Evolutionary conservation across 805 yeast species (phyloP), one percentile per base, ranked within the genome.

Genomic region (Metschnikowia picachoensis): DNA sequence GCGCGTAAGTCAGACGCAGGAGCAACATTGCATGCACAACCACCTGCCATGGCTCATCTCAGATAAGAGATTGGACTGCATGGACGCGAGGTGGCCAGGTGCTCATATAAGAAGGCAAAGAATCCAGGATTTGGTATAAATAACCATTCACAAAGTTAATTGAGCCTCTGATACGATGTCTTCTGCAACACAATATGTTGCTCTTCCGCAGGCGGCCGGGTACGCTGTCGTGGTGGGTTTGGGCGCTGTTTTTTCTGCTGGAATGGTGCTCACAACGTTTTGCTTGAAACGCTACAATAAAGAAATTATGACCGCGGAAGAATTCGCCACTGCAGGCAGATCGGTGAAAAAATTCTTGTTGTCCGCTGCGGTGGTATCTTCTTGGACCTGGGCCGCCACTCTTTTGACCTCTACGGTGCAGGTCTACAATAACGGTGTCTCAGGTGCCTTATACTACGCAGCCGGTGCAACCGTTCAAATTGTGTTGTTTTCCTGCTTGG

Each of bases 391-490:
- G 77, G 68, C 74, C 34, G 74, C 73, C n/a, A 87, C 95, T 1
- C 49, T 49, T 29, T 70, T 87, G 30, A 82, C 82, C 33, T 81
- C 89, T 2, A 80, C 95, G 1, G 79, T 95, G 16, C 90, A 85
- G 62, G 87, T 87, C 17, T 90, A 87, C 65, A 65, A 66, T 46
- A 70, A 72, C 50, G 98, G 98, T 58, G 78, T 91, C 35, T 66
- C 83, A 30, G 96, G 95, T 39, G 85, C 92, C 12, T 82, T 77
- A 60, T 85, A 81, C 68, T 91, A 91, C 62, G 96, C 96, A 8
- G 79, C 94, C 3, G 98, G 97, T 60, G 97, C 96, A 1, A 78
- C 88, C 44, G 88, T 87, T 46, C 97, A 91, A 64, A 86, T 91
- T 55, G 83, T 89, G 17, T 72, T 89, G 43, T 91, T 91, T 65